Conservation (phyloP, 352 stramenopile species). For the Phytophthora lateralis region DNA sequence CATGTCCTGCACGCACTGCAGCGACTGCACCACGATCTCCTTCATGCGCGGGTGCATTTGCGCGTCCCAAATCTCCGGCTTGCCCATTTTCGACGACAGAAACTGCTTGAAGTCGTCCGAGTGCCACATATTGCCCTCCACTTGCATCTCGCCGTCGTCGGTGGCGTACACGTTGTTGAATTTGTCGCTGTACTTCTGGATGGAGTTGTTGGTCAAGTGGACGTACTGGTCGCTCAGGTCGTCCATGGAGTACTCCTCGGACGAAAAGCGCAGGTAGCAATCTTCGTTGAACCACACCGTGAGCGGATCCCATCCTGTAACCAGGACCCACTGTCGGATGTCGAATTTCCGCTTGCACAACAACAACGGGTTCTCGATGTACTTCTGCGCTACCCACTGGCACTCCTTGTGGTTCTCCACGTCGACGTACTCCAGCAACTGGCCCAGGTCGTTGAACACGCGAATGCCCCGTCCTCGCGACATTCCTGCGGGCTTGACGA, state of each 20-base stretch:
- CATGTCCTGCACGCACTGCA: conserved; percentile 89
- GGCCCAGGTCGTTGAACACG: conserved; percentile 86
- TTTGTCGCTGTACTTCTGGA: conserved; percentile 92
- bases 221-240: conserved; percentile 89
- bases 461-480: conserved; percentile 87
- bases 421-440: conserved; percentile 84
- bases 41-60: conserved; percentile 86
- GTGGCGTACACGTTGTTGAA: conserved; percentile 84
- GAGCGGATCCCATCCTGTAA: conserved; percentile 93
- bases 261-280: conserved; percentile 93
- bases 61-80: conserved; percentile 44
- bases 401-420: conserved; percentile 89
- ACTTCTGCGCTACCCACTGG: conserved; percentile 90
- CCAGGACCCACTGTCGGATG: conserved; percentile 93
- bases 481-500: conserved; percentile 92
- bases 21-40: conserved; percentile 79
- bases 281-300: conserved; percentile 93
- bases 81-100: conserved; percentile 33
- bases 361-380: conserved; percentile 89
- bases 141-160: conserved; percentile 59
- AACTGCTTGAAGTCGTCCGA: conserved; percentile 79
- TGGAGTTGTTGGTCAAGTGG: conserved; percentile 95
- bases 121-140: conserved; percentile 81
- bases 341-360: conserved; percentile 92
- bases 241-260: conserved; percentile 81